Conservation (phyloP, 2,329 filamentous ascomycete species). For the Colletotrichum shisoi region DNA sequence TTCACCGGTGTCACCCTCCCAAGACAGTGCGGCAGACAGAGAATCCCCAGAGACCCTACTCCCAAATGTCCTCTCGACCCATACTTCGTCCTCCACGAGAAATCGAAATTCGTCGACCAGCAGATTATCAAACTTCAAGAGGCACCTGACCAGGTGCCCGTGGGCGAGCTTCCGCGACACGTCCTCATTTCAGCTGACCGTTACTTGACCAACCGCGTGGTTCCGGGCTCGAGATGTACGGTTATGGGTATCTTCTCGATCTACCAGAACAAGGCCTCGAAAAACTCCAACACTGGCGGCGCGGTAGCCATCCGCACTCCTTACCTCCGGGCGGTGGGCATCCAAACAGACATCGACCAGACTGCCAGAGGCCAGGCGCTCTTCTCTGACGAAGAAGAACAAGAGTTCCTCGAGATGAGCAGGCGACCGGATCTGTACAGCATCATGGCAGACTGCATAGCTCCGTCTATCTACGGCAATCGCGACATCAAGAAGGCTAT, state of each 20-base stretch:
- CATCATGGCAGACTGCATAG: conserved; percentile 88
- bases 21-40: conserved; percentile 73
- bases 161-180: conserved; percentile 92
- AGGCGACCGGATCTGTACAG: conserved; percentile 91
- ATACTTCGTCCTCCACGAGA: conserved; percentile 95
- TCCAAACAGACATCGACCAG: conserved; percentile 88
- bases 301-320: conserved; percentile 96
- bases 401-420: conserved; percentile 93
- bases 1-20: conserved; percentile 89
- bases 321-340: conserved; percentile 90
- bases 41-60: conserved; percentile 69
- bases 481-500: conserved; percentile 97
- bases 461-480: conserved; percentile 97
- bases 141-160: conserved; percentile 94
- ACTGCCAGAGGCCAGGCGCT: conserved; percentile 83
- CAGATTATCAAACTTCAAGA: conserved; percentile 98
- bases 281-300: conserved; percentile 74
- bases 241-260: conserved; percentile 98
- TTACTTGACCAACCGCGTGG: conserved; percentile 93
- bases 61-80: conserved; percentile 90
- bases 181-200: conserved; percentile 96
- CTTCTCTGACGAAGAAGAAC: conserved; percentile 95
- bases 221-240: conserved; percentile 92
- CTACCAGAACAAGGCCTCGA: conserved; percentile 89
- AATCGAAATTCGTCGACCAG: conserved; percentile 93